Evolutionary conservation across 305 asterid species (phyloP).

Genomic region (Ilex paraguariensis): DNA sequence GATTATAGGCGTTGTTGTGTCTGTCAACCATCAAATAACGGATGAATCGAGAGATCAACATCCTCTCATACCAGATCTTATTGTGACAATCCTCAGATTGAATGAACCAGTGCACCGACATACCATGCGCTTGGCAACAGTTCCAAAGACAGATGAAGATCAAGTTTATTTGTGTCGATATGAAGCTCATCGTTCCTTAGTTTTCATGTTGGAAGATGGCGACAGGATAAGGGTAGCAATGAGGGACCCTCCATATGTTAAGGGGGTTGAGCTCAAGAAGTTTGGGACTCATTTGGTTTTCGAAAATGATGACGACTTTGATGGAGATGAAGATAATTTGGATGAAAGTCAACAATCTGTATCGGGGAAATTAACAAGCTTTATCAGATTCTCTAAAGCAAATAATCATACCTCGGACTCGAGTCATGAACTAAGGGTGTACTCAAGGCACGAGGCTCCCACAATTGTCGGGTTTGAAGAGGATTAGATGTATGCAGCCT

Average conservation of each 20-base stretch:
- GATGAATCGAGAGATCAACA: slow-evolving; percentile 13
- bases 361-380: slow-evolving; percentile 19
- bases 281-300: slow-evolving; percentile 22
- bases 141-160: slow-evolving; percentile 21
- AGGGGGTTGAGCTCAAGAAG: slow-evolving; percentile 23
- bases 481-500: too few relatives aligned
- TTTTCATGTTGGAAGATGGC: slow-evolving; percentile 15
- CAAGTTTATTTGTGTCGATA: slow-evolving; percentile 27
- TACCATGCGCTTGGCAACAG: slow-evolving; percentile 9
- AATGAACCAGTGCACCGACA: slow-evolving; percentile 2
- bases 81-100: slow-evolving; percentile 18
- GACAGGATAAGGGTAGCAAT: slow-evolving; percentile 19
- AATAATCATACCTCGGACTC: too few relatives aligned
- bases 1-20: slow-evolving; percentile 23
- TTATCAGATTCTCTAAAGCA: slow-evolving; percentile 1
- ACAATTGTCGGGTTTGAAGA: too few relatives aligned
- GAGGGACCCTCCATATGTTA: slow-evolving; percentile 7
- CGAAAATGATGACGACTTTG: slow-evolving; percentile 27
- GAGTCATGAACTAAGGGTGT: too few relatives aligned
- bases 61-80: slow-evolving; percentile 15
- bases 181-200: slow-evolving; percentile 13
- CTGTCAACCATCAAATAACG: slow-evolving; percentile 12
- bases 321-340: slow-evolving; percentile 22
- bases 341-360: slow-evolving; percentile 18
- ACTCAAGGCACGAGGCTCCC: too few relatives aligned